A percentile compares a stretch with the other conserved stretches of the same genome.
Conservation (phyloP, 768 basidiomycete genomes). For the Rhodosporidiobolus odoratus region DNA sequence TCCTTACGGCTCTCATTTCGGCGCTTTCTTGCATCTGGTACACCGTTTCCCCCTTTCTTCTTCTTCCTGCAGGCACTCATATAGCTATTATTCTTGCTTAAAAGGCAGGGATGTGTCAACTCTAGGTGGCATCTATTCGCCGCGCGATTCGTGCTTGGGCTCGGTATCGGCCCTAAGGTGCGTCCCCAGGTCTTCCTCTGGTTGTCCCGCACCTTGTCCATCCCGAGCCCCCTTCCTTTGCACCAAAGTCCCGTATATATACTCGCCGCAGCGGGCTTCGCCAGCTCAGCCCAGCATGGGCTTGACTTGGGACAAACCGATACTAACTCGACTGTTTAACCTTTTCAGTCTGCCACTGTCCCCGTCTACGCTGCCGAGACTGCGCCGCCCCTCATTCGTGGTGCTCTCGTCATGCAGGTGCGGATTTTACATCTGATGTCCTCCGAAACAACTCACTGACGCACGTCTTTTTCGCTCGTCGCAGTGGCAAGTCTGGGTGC, state of each 20-base stretch:
- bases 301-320: too few species aligned
- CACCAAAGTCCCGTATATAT: too few species aligned
- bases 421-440: constrained; percentile 48
- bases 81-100: neutral
- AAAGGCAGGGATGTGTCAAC: neutral
- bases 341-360: neutral
- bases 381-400: constrained; percentile 55
- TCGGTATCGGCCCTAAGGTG: neutral
- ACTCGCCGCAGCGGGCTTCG: too few species aligned
- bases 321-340: too few species aligned
- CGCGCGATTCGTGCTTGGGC: constrained; percentile 21
- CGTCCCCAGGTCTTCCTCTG: constrained; percentile 47
- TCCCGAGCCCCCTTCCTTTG: too few species aligned
- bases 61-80: constrained; percentile 52
- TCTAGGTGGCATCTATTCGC: constrained; percentile 15
- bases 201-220: too few species aligned
- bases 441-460: neutral
- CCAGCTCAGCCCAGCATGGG: too few species aligned
- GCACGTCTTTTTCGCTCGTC: constrained; percentile 8
- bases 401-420: constrained; percentile 80
- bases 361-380: constrained; percentile 45
- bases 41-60: neutral
- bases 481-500: constrained; percentile 58
- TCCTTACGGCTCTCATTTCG: constrained; percentile 51
- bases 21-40: constrained; percentile 56